These are phyloP conservation scores for Dictyostelium firmibasis DNA, from an alignment of 78 protist species.

Conservation along the genomic window DNA sequence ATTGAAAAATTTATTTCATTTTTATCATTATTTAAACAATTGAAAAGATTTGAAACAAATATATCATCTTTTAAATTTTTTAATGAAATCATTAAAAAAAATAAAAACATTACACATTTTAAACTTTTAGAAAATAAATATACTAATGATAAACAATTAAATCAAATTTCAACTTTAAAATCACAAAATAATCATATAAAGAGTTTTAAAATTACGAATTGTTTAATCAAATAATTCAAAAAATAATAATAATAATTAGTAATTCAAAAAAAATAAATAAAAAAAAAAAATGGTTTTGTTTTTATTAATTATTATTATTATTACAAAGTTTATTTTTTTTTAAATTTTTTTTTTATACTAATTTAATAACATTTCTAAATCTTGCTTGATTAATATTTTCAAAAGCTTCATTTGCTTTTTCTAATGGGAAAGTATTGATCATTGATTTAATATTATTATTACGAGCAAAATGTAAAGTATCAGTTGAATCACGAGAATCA, in stretches of 20 bases:
- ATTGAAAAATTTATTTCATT: not conserved
- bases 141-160: not conserved
- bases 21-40: not conserved
- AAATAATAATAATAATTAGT: too few species aligned
- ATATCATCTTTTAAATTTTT: not conserved
- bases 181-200: too few species aligned
- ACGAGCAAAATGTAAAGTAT: slow-evolving; percentile 18
- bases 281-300: too few species aligned
- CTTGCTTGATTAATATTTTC: not conserved
- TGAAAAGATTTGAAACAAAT: not conserved
- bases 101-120: too few species aligned
- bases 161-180: too few species aligned
- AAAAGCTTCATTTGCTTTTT: slow-evolving; percentile 11
- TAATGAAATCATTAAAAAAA: not conserved
- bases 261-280: too few species aligned
- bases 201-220: too few species aligned
- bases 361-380: slow-evolving; percentile 28
- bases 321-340: not conserved
- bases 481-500: not conserved
- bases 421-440: slow-evolving; percentile 30
- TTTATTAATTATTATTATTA: too few species aligned
- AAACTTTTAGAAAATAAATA: not conserved
- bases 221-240: too few species aligned
- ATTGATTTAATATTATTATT: slow-evolving; percentile 11
- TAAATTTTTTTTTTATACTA: not conserved